Evolutionary conservation across 106 monocot species (phyloP).

Genomic region (Phalaenopsis aphrodite): DNA sequence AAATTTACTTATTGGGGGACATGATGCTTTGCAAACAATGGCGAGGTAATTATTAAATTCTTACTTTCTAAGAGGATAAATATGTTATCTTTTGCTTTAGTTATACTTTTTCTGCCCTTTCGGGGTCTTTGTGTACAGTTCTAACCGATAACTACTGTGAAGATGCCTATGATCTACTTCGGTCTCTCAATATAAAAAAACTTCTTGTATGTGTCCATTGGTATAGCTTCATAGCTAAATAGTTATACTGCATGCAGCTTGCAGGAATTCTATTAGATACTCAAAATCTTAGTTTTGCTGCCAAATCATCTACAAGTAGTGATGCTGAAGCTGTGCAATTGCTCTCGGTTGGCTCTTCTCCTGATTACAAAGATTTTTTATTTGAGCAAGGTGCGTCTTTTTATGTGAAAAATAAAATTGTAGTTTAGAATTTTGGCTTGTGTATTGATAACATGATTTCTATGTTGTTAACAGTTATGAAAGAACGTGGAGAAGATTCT

Average conservation of each 20-base stretch:
- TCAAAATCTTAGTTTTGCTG: constrained; percentile 24
- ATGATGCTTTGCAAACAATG: constrained; percentile 50
- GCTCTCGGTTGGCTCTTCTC: constrained; percentile 34
- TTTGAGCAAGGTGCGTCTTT: constrained; percentile 36
- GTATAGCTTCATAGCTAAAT: not conserved
- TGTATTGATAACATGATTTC: not conserved
- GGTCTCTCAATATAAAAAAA: constrained; percentile 30
- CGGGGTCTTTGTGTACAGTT: constrained; percentile 38
- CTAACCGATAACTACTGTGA: constrained; percentile 58
- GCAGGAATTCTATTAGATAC: constrained; percentile 59
- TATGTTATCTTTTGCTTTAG: not conserved
- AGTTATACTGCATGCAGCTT: constrained; percentile 25
- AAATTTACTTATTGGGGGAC: constrained; percentile 30
- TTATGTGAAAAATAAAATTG: not conserved
- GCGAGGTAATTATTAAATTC: constrained; percentile 26
- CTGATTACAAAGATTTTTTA: constrained; percentile 29
- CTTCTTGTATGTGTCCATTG: constrained; percentile 25
- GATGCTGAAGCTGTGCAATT: constrained; percentile 54
- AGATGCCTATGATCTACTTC: constrained; percentile 47
- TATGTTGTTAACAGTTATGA: constrained; percentile 25
- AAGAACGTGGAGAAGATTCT: constrained; percentile 27
- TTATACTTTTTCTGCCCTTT: not conserved
- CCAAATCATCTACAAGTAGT: constrained; percentile 24
- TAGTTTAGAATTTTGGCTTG: not conserved
- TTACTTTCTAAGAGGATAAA: not conserved